phyloP scores from a whole-genome alignment of 495 filamentous ascomycete genomes.

The Diplogelasinospora grovesii region DNA sequence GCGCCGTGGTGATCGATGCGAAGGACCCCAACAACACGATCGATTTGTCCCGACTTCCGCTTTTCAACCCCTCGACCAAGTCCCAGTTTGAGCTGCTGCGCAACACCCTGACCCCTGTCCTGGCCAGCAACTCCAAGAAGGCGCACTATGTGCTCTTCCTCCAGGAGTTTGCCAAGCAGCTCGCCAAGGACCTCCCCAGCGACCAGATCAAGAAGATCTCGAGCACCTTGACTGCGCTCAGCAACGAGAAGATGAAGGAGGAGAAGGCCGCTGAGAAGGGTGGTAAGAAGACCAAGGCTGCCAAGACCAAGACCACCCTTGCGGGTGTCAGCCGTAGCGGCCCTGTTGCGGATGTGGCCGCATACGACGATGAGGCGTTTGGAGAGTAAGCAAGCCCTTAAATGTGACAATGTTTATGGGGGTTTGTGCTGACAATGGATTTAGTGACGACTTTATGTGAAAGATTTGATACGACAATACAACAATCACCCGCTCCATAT shows the following conservation, averaged over 20 bases:
- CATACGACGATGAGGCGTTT: slow-evolving; percentile 67
- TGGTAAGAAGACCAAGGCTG: slow-evolving; percentile 91
- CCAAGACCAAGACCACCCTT: slow-evolving; percentile 85
- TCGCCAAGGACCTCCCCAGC: slow-evolving; percentile 81
- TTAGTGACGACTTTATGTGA: slow-evolving; percentile 49
- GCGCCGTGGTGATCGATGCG: slow-evolving; percentile 60
- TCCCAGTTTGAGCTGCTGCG: slow-evolving; percentile 71
- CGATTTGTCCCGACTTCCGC: slow-evolving; percentile 66
- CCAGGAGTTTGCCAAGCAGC: slow-evolving; percentile 81
- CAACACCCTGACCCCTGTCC: slow-evolving; percentile 66
- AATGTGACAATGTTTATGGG: neutral
- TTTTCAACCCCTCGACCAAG: slow-evolving; percentile 89
- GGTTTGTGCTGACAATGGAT: slow-evolving; percentile 13
- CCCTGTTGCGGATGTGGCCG: slow-evolving; percentile 58
- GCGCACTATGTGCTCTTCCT: slow-evolving; percentile 82
- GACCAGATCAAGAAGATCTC: slow-evolving; percentile 94
- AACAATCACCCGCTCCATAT: slow-evolving; percentile 2
- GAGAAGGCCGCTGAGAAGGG: slow-evolving; percentile 93
- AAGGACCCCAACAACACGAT: slow-evolving; percentile 69
- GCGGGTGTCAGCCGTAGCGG: slow-evolving; percentile 56
- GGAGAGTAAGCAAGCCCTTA: slow-evolving; percentile 58
- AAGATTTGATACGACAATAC: slow-evolving; percentile 5
- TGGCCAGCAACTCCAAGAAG: slow-evolving; percentile 73
- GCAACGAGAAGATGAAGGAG: slow-evolving; percentile 99
- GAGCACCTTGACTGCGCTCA: slow-evolving; percentile 70